phyloP scores from a whole-genome alignment of 2,329 filamentous ascomycete species.

The Chalara sp. region DNA sequence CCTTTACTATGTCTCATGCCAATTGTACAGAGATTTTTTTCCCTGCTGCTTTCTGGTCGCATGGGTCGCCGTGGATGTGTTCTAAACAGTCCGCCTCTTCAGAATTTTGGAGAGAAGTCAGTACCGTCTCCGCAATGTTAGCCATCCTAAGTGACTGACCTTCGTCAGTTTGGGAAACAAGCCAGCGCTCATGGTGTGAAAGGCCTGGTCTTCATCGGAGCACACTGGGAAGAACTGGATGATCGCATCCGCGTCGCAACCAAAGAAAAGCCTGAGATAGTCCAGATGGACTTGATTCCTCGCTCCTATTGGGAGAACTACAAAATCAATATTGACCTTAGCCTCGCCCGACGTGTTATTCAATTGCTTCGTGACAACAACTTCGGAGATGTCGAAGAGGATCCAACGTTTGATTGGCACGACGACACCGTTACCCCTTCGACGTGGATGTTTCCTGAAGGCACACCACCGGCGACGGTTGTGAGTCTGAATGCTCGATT shows the following conservation, averaged over 20 bases:
- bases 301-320: neutral
- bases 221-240: neutral
- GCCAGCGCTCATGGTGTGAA: neutral
- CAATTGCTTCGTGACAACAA: neutral
- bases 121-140: neutral
- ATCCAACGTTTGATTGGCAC: neutral
- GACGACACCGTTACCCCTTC: neutral
- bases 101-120: neutral
- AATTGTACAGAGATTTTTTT: too few relatives aligned
- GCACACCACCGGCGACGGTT: neutral
- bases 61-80: neutral
- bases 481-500: neutral
- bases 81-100: neutral
- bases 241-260: neutral
- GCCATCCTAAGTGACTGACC: too few relatives aligned
- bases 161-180: neutral
- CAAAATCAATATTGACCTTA: neutral
- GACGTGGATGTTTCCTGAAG: neutral
- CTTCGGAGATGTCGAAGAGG: neutral
- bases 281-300: neutral
- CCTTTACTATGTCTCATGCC: too few relatives aligned
- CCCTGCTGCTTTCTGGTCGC: neutral
- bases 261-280: neutral
- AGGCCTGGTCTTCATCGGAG: neutral
- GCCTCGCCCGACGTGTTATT: neutral